Conservation (phyloP, 2,329 filamentous ascomycete species). For the Fusarium euwallaceae region DNA sequence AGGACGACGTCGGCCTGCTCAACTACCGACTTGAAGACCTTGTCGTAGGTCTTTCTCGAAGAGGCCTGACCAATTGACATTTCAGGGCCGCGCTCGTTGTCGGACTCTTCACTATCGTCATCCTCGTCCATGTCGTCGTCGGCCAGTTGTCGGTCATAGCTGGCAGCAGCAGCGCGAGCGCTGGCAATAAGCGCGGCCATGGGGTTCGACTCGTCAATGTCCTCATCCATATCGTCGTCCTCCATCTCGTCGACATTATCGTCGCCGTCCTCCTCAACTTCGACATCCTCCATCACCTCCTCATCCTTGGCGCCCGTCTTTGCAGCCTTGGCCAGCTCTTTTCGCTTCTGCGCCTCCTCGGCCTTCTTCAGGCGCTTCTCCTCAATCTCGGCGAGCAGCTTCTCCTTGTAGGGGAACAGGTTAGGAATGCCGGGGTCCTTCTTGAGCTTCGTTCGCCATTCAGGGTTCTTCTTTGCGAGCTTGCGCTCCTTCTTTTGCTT, state of each 20-base stretch:
- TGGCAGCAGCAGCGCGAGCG: slow-evolving; percentile 80
- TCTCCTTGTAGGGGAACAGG: slow-evolving; percentile 97
- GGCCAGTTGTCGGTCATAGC: slow-evolving; percentile 77
- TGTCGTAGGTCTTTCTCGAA: slow-evolving; percentile 91
- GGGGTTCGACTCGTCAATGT: slow-evolving; percentile 80
- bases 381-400: slow-evolving; percentile 93
- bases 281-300: slow-evolving; percentile 61
- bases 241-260: slow-evolving; percentile 64
- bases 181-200: slow-evolving; percentile 94
- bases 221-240: slow-evolving; percentile 66
- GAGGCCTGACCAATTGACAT: slow-evolving; percentile 67
- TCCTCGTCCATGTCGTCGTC: slow-evolving; percentile 69
- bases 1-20: slow-evolving; percentile 91
- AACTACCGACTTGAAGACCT: slow-evolving; percentile 94
- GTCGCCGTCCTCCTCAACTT: slow-evolving; percentile 62
- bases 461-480: slow-evolving; percentile 92
- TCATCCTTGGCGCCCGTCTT: slow-evolving; percentile 65
- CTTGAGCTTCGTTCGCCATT: slow-evolving; percentile 96
- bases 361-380: slow-evolving; percentile 84
- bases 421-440: slow-evolving; percentile 99
- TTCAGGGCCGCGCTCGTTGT: slow-evolving; percentile 69
- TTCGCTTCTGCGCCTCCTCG: slow-evolving; percentile 79
- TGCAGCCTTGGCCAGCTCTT: slow-evolving; percentile 78
- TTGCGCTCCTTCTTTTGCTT: slow-evolving; percentile 95
- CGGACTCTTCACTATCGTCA: slow-evolving; percentile 56